phyloP scores from a whole-genome alignment of 1,139 yeast species.

The Blastobotrys petasosporus region DNA sequence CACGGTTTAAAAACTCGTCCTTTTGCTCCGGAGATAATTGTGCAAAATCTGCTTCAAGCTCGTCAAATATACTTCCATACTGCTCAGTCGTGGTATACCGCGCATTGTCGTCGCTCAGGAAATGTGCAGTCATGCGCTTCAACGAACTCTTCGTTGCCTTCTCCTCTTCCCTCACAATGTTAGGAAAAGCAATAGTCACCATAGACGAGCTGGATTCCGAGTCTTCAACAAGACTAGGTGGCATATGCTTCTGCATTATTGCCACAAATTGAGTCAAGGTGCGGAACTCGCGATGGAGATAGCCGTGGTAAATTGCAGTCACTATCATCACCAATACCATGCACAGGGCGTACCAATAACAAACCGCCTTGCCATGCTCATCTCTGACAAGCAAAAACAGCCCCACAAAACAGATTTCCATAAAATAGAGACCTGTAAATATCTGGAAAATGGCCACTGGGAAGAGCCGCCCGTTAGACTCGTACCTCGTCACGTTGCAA shows the following conservation, averaged over 20 bases:
- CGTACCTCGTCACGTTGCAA: constrained; percentile 51
- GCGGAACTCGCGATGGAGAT: constrained; percentile 10
- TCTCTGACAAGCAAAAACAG: constrained; percentile 56
- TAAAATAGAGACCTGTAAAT: constrained; percentile 71
- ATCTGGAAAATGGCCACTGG: constrained; percentile 71
- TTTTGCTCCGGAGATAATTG: constrained; percentile 23
- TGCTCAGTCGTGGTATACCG: background rate
- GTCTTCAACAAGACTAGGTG: no score
- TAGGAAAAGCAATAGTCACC: background rate
- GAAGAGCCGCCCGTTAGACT: constrained; percentile 64
- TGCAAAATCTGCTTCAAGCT: constrained; percentile 25
- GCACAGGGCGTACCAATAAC: constrained; percentile 17
- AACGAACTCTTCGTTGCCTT: background rate
- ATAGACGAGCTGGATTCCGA: background rate
- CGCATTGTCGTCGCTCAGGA: background rate
- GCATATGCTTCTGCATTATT: background rate
- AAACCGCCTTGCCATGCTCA: constrained; percentile 34
- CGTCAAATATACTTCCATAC: constrained; percentile 21
- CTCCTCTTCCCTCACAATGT: background rate
- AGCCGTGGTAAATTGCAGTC: constrained; percentile 15
- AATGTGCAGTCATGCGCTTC: background rate
- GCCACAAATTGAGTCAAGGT: constrained; percentile 6
- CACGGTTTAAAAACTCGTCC: constrained; percentile 21
- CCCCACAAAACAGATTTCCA: constrained; percentile 74
- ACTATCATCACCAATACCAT: constrained; percentile 12